A percentile compares a stretch with the other conserved stretches of the same genome.
phyloP scores from a whole-genome alignment of 495 filamentous ascomycete species.

The Aspergillus avenaceus region DNA sequence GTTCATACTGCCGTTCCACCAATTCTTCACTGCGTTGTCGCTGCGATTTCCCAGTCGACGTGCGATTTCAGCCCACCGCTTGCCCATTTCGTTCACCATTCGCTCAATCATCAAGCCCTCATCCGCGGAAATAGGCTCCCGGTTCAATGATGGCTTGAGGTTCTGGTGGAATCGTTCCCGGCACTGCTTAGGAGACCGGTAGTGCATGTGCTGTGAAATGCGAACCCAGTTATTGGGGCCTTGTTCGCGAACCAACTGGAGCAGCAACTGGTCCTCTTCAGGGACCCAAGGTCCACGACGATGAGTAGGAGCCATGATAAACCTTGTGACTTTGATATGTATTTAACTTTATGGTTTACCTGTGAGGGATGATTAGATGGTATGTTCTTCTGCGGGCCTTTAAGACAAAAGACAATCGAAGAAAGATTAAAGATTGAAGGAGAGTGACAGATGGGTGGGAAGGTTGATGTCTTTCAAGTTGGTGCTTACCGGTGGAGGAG shows the following conservation, averaged over 20 bases:
- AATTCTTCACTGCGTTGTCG: constrained; percentile 99
- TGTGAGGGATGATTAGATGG: constrained; percentile 3
- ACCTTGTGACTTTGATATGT: background rate
- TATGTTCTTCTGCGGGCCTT: background rate
- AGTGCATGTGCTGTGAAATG: constrained; percentile 71
- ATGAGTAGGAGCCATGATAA: constrained; percentile 48
- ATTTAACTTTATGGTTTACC: background rate
- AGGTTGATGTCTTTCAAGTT: background rate
- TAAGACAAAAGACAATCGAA: background rate
- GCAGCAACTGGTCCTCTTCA: constrained; percentile 69
- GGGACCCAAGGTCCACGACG: constrained; percentile 88
- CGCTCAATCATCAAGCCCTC: constrained; percentile 81
- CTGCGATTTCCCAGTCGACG: constrained; percentile 80
- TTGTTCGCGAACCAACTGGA: constrained; percentile 68
- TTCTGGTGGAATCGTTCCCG: constrained; percentile 95
- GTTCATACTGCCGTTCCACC: constrained; percentile 97
- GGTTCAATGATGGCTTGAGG: constrained; percentile 85
- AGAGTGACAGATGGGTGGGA: background rate
- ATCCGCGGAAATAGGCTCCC: constrained; percentile 85
- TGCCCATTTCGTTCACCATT: constrained; percentile 78
- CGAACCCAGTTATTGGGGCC: constrained; percentile 90
- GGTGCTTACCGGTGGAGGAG: background rate
- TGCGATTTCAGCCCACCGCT: constrained; percentile 94
- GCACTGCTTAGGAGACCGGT: constrained; percentile 91
- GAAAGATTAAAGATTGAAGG: background rate